Conservation (phyloP, 129 eudicot species). For the Saposhnikovia divaricata region DNA sequence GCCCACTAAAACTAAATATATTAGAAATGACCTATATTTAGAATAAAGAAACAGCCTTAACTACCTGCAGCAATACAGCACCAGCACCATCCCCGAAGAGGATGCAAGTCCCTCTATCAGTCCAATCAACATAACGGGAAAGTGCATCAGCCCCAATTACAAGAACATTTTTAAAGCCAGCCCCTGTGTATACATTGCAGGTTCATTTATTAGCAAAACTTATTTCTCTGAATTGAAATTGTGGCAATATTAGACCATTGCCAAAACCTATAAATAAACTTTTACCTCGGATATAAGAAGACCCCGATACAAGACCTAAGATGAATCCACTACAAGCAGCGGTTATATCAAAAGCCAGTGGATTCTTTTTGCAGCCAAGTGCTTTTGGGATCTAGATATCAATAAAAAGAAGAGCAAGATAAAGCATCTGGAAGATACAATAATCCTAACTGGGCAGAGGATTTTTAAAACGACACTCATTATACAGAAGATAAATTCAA, state of each 20-base stretch:
- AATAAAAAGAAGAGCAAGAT: slow-evolving; percentile 13
- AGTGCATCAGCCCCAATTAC: slow-evolving; percentile 88
- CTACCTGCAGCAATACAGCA: slow-evolving; percentile 84
- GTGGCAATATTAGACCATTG: neutral
- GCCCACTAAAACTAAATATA: neutral
- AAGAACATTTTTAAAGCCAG: slow-evolving; percentile 68
- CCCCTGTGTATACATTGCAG: slow-evolving; percentile 35
- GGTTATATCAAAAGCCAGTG: slow-evolving; percentile 74
- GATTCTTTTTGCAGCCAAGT: slow-evolving; percentile 74
- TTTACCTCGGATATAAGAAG: slow-evolving; percentile 69
- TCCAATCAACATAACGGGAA: slow-evolving; percentile 92
- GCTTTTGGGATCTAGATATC: slow-evolving; percentile 61
- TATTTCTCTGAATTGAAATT: neutral
- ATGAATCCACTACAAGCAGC: slow-evolving; percentile 92
- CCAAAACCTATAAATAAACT: neutral
- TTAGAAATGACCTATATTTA: neutral
- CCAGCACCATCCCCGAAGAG: slow-evolving; percentile 98
- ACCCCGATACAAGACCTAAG: slow-evolving; percentile 71
- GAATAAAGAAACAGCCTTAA: neutral
- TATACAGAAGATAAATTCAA: neutral
- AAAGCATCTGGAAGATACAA: neutral
- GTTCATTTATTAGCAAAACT: neutral
- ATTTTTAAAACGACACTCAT: neutral
- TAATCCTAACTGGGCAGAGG: neutral
- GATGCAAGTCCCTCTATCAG: slow-evolving; percentile 84